phyloP scores from a whole-genome alignment of 2,329 filamentous ascomycete genomes.

The Raffaelea albimanens region DNA sequence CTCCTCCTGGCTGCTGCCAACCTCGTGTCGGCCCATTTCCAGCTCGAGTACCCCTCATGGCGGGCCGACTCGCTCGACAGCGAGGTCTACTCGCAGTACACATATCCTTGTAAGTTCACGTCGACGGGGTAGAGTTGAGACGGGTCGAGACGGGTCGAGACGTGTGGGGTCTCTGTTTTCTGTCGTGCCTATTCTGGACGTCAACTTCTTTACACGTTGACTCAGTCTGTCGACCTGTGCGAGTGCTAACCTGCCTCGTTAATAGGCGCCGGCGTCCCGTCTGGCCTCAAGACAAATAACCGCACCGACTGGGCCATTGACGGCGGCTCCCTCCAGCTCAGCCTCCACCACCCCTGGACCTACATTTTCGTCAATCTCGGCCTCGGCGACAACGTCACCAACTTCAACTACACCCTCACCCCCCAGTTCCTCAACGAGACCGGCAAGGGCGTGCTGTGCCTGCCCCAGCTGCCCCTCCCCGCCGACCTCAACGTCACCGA shows the following conservation, averaged over 20 bases:
- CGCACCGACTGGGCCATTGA: constrained; percentile 44
- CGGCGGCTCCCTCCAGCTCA: constrained; percentile 37
- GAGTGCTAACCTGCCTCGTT: not conserved
- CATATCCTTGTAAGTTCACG: constrained; percentile 39
- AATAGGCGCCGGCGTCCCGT: constrained; percentile 38
- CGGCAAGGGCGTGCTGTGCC: constrained; percentile 56
- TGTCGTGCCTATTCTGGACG: too few species aligned
- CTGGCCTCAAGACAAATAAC: constrained; percentile 26
- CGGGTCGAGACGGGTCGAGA: too few species aligned
- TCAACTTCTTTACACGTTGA: too few species aligned
- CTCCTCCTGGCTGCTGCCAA: constrained; percentile 24
- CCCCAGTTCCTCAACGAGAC: constrained; percentile 48
- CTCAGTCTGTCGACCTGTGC: too few species aligned
- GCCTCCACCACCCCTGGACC: constrained; percentile 41
- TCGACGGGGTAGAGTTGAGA: too few species aligned
- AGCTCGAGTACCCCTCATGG: constrained; percentile 37
- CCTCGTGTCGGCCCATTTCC: constrained; percentile 37
- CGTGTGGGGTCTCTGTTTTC: too few species aligned
- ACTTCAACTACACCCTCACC: constrained; percentile 61
- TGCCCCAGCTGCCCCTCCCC: constrained; percentile 49
- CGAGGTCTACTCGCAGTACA: constrained; percentile 37
- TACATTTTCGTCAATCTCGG: constrained; percentile 47
- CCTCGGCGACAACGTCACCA: constrained; percentile 36
- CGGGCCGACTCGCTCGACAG: constrained; percentile 35
- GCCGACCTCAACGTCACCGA: constrained; percentile 39